A percentile compares a stretch with the other conserved stretches of the same genome.
Conservation (phyloP, 805 yeast genomes). For the Candida piceae region DNA sequence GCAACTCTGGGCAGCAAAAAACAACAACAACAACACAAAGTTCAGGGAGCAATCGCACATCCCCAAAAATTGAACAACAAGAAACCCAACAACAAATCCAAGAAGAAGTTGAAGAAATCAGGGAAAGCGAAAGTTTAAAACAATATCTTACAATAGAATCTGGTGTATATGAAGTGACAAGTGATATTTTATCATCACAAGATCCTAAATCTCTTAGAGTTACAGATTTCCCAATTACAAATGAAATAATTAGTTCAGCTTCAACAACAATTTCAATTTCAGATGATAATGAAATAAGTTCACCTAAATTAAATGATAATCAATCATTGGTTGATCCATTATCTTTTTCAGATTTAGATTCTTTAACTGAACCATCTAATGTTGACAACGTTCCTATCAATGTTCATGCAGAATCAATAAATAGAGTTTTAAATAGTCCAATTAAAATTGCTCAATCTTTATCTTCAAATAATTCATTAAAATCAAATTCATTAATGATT, state of each 20-base stretch:
- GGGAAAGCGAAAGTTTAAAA: constrained; percentile 8
- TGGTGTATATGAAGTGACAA: constrained; percentile 17
- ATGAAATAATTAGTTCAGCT: constrained; percentile 1
- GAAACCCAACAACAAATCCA: neutral
- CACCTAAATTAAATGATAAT: neutral
- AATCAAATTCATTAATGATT: constrained; percentile 11
- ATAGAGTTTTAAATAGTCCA: constrained; percentile 15
- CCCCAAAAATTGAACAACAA: neutral
- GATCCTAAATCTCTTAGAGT: constrained; percentile 17
- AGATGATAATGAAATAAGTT: neutral
- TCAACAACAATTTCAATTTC: neutral
- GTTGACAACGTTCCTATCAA: constrained; percentile 8
- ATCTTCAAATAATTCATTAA: constrained; percentile 17
- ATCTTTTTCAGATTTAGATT: constrained; percentile 12
- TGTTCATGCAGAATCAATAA: constrained; percentile 16
- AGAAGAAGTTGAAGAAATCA: constrained; percentile 6
- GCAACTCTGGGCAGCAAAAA: constrained; percentile 8
- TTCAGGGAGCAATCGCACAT: constrained; percentile 19
- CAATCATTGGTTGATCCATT: too few species aligned
- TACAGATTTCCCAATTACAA: constrained; percentile 1
- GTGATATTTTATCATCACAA: constrained; percentile 18
- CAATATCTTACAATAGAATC: constrained; percentile 13
- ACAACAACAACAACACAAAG: neutral
- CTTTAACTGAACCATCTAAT: constrained; percentile 9
- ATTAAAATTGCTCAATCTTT: constrained; percentile 15